Evolutionary conservation across 345 rosid species (phyloP).

Genomic region (Nephelium lappaceum): DNA sequence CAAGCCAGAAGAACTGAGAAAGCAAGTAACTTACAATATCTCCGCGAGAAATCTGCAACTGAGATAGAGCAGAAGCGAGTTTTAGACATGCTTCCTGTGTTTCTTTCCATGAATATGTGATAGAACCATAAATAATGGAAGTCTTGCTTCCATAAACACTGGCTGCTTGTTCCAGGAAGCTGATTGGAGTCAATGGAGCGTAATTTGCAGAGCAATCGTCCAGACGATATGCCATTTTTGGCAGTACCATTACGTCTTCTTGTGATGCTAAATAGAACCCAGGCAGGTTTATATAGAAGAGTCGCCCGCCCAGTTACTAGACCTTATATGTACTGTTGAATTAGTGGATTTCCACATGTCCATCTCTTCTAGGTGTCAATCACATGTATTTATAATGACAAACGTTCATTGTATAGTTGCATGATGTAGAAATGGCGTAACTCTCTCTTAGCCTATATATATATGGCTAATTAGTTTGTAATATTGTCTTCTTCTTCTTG

Average conservation of each 20-base stretch:
- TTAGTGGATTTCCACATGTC: background rate
- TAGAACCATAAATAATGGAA: slow-evolving; percentile 55
- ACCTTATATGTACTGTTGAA: too few relatives aligned
- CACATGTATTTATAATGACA: too few relatives aligned
- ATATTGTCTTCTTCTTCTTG: too few relatives aligned
- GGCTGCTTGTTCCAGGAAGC: slow-evolving; percentile 63
- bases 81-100: slow-evolving; percentile 61
- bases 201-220: slow-evolving; percentile 51
- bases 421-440: too few relatives aligned
- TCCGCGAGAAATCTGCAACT: slow-evolving; percentile 41
- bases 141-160: slow-evolving; percentile 43
- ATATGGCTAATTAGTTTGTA: too few relatives aligned
- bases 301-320: background rate
- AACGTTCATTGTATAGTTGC: too few relatives aligned
- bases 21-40: slow-evolving; percentile 50
- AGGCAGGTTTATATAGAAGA: background rate
- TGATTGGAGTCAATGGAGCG: slow-evolving; percentile 62
- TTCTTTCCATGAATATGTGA: slow-evolving; percentile 60
- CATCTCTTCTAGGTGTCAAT: too few relatives aligned
- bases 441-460: too few relatives aligned
- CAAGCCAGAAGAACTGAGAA: too few relatives aligned
- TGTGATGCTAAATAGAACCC: background rate
- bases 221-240: slow-evolving; percentile 39
- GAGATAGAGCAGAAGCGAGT: slow-evolving; percentile 65
- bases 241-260: background rate